Evolutionary conservation across 257 asterid species (phyloP).

Genomic region (Nicotiana otophora): DNA sequence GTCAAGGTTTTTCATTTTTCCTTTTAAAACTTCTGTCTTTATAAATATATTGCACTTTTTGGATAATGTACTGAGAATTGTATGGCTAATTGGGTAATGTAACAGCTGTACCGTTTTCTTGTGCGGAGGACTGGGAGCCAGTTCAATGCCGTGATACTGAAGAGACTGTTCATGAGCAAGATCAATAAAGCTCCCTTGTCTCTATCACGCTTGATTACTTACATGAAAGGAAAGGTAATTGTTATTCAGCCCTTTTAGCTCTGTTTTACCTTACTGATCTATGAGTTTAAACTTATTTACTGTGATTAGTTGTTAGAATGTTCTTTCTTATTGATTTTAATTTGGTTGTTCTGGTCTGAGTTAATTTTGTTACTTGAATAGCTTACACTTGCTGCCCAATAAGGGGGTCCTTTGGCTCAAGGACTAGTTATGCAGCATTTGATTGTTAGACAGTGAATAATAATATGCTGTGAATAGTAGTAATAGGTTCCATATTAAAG

Average conservation of each 20-base stretch:
- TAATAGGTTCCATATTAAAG: background rate
- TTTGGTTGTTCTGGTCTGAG: background rate
- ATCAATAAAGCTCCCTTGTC: slow-evolving; percentile 81
- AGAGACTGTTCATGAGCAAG: slow-evolving; percentile 90
- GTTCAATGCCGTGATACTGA: slow-evolving; percentile 74
- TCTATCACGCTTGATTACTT: slow-evolving; percentile 62
- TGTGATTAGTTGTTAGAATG: background rate
- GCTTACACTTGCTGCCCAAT: background rate
- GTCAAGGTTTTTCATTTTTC: slow-evolving; percentile 43
- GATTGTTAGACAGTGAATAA: background rate
- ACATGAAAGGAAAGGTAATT: slow-evolving; percentile 66
- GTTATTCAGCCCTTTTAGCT: background rate
- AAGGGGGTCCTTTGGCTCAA: background rate
- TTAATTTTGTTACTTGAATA: background rate
- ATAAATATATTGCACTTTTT: background rate
- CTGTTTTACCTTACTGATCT: background rate
- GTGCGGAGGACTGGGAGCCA: slow-evolving; percentile 89
- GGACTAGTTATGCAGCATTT: background rate
- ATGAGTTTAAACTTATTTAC: background rate
- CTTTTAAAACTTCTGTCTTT: background rate
- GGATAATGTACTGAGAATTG: background rate
- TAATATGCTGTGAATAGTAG: background rate
- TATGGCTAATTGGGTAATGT: background rate
- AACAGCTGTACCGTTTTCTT: slow-evolving; percentile 72
- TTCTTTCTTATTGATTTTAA: background rate